phyloP scores from a whole-genome alignment of 176 grass and related monocot genomes.

The Poa pratensis region DNA sequence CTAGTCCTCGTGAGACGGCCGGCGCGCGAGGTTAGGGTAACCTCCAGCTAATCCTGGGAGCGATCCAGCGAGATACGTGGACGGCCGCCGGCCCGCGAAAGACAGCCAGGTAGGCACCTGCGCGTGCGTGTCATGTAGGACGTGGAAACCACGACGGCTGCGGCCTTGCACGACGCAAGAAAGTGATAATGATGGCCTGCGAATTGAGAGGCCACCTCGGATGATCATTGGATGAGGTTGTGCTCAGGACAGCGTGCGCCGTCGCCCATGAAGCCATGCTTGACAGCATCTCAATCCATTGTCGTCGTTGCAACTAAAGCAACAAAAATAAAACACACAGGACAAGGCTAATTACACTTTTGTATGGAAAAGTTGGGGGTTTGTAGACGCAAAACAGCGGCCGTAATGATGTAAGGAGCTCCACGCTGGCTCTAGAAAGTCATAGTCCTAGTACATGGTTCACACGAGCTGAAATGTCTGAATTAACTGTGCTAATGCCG shows the following conservation, averaged over 20 bases:
- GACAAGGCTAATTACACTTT: slow-evolving; percentile 36
- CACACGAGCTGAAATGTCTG: neutral
- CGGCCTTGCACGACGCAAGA: neutral
- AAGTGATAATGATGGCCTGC: slow-evolving; percentile 21
- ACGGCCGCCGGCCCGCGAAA: too few relatives aligned
- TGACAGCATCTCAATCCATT: slow-evolving; percentile 42
- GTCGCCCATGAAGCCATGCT: slow-evolving; percentile 41
- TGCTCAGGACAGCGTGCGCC: slow-evolving; percentile 40
- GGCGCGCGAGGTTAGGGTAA: too few relatives aligned
- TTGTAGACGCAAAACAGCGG: slow-evolving; percentile 40
- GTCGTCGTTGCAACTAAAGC: slow-evolving; percentile 7
- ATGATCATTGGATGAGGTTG: slow-evolving; percentile 40
- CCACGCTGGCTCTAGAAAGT: slow-evolving; percentile 25
- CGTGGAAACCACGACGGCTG: too few relatives aligned
- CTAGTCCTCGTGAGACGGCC: too few relatives aligned
- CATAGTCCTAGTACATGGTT: neutral
- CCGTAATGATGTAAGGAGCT: slow-evolving; percentile 48
- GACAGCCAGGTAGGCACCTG: too few relatives aligned
- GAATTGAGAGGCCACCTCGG: neutral
- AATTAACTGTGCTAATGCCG: neutral
- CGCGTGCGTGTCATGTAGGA: too few relatives aligned
- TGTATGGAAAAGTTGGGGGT: slow-evolving; percentile 5
- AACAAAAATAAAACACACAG: neutral
- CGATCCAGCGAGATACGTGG: too few relatives aligned
- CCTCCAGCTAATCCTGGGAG: too few relatives aligned